Percentiles rank a stretch among this genome's conserved stretches.
phyloP scores from a whole-genome alignment of 805 yeast species.

The Spathaspora sp. region DNA sequence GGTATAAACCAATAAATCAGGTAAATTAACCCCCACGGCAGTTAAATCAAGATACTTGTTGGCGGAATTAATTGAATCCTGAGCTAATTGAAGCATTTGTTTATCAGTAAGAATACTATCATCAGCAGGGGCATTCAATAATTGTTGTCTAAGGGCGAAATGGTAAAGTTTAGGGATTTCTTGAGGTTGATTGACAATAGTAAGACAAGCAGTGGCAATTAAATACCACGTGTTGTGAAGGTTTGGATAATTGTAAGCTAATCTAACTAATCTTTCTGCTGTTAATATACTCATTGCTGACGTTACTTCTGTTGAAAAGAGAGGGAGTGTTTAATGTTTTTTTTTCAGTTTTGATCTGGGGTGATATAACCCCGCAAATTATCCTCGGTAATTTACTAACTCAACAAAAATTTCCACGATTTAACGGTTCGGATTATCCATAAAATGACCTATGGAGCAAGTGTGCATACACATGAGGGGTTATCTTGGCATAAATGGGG shows the following conservation, averaged over 20 bases:
- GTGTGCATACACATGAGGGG: too few relatives aligned
- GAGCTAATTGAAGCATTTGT: slow-evolving; percentile 32
- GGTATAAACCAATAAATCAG: slow-evolving; percentile 34
- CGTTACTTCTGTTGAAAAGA: neutral
- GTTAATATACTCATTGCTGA: slow-evolving; percentile 30
- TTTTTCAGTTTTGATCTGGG: neutral
- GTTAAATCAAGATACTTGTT: slow-evolving; percentile 33
- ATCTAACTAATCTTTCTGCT: slow-evolving; percentile 49
- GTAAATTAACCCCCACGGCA: slow-evolving; percentile 40
- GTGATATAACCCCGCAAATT: neutral
- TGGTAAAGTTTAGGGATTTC: slow-evolving; percentile 75
- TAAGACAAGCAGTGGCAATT: slow-evolving; percentile 75
- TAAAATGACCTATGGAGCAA: too few relatives aligned
- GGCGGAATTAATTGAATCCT: slow-evolving; percentile 37
- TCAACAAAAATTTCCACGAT: too few relatives aligned
- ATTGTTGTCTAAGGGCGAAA: slow-evolving; percentile 53
- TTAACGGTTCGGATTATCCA: too few relatives aligned
- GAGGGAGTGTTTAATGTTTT: neutral
- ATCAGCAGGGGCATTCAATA: slow-evolving; percentile 24
- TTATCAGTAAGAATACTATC: slow-evolving; percentile 30
- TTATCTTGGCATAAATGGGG: too few relatives aligned
- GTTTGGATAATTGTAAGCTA: slow-evolving; percentile 52
- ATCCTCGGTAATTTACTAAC: neutral
- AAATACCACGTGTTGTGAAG: slow-evolving; percentile 67
- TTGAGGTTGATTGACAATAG: slow-evolving; percentile 78